Conservation (phyloP, 805 yeast genomes). For the Scheffersomyces ergatensis region DNA sequence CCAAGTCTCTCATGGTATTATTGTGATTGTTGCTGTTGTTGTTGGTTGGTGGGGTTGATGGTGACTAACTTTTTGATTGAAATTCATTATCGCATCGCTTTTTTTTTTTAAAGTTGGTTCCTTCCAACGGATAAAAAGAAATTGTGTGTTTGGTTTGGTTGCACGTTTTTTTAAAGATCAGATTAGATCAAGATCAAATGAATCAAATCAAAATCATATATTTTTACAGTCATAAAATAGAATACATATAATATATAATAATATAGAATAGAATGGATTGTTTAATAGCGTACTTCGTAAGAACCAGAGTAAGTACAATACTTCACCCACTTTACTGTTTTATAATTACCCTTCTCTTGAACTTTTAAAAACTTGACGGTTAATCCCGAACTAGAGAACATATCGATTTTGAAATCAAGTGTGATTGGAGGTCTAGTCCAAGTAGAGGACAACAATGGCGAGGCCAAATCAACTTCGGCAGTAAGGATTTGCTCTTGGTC, state of each 20-base stretch:
- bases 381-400: conserved; percentile 77
- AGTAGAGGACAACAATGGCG: conserved; percentile 13
- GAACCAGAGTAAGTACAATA: conserved; percentile 75
- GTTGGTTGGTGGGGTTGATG: too few species aligned
- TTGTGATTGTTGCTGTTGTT: too few species aligned
- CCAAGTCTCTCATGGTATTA: conserved; percentile 81
- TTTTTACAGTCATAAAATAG: too few species aligned
- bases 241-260: too few species aligned
- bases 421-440: conserved; percentile 81
- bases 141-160: too few species aligned
- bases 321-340: conserved; percentile 84
- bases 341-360: conserved; percentile 55
- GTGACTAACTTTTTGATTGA: too few species aligned
- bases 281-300: conserved; percentile 71
- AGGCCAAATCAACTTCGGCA: conserved; percentile 46
- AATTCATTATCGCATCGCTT: not conserved
- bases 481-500: conserved; percentile 59
- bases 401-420: conserved; percentile 63
- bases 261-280: too few species aligned
- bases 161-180: not conserved
- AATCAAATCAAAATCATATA: too few species aligned
- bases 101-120: too few species aligned
- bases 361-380: conserved; percentile 72
- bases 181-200: too few species aligned
- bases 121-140: too few species aligned